A percentile compares a stretch with the other conserved stretches of the same genome.
Conservation (phyloP, 1,284 basidiomycete genomes). For the Marasmius oreades region DNA sequence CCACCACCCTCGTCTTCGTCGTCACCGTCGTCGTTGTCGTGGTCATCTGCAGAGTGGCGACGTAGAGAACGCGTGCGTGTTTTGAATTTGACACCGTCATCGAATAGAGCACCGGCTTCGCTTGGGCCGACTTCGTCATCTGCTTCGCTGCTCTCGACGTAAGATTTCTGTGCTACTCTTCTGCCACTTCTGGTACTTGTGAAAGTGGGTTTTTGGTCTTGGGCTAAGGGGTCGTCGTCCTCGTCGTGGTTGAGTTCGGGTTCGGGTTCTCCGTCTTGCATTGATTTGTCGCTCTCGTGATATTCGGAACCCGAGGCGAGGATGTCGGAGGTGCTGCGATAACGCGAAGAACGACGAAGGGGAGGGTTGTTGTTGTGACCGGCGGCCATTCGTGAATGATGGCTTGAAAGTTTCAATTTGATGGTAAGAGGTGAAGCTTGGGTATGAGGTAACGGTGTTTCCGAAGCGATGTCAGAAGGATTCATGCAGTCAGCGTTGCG, state of each 20-base stretch:
- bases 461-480: not conserved
- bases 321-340: not conserved
- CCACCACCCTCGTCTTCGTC: too few relatives aligned
- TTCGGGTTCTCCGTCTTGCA: conserved; percentile 21
- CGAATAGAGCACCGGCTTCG: conserved; percentile 11
- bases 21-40: conserved; percentile 37
- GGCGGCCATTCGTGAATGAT: not conserved
- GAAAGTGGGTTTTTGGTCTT: conserved; percentile 29
- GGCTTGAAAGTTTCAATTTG: conserved; percentile 1
- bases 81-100: conserved; percentile 10
- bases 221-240: too few relatives aligned
- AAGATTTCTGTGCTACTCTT: conserved; percentile 38
- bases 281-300: conserved; percentile 44
- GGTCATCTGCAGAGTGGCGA: conserved; percentile 20
- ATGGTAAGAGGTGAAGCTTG: conserved; percentile 6
- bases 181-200: conserved; percentile 42
- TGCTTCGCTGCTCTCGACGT: conserved; percentile 47
- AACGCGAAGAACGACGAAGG: conserved; percentile 10
- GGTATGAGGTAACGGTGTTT: not conserved
- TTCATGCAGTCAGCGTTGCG: conserved; percentile 6
- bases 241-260: conserved; percentile 27
- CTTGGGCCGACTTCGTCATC: conserved; percentile 25
- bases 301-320: conserved; percentile 67
- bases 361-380: not conserved
- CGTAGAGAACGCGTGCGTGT: conserved; percentile 7